phyloP scores from a whole-genome alignment of 2,329 filamentous ascomycete genomes.

The Phialophora macrospora region DNA sequence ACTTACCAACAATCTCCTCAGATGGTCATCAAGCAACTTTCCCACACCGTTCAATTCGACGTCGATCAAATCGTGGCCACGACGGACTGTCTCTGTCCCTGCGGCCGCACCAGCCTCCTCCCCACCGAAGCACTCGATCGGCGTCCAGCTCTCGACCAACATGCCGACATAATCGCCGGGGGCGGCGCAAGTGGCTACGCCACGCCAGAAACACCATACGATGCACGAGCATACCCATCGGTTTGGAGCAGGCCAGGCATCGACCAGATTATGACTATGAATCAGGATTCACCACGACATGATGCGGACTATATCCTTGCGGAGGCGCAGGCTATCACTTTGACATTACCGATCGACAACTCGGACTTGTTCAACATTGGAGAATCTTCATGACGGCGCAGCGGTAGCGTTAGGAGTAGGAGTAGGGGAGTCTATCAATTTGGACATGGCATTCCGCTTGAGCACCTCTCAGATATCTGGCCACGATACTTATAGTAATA shows the following conservation, averaged over 20 bases:
- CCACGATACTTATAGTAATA: too few relatives aligned
- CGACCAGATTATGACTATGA: slow-evolving; percentile 6
- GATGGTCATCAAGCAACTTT: slow-evolving; percentile 35
- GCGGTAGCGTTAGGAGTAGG: too few relatives aligned
- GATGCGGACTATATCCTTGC: slow-evolving; percentile 28
- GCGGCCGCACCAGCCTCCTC: slow-evolving; percentile 11
- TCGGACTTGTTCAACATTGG: slow-evolving; percentile 9
- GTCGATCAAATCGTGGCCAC: slow-evolving; percentile 34
- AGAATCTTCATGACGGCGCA: not conserved
- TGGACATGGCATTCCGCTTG: too few relatives aligned
- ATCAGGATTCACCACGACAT: slow-evolving; percentile 20
- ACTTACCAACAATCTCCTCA: slow-evolving; percentile 7
- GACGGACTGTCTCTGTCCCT: slow-evolving; percentile 27
- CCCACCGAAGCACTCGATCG: slow-evolving; percentile 18
- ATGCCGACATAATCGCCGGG: not conserved
- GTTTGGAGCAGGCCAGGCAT: slow-evolving; percentile 21
- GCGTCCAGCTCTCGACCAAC: slow-evolving; percentile 13
- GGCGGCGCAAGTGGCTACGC: slow-evolving; percentile 18
- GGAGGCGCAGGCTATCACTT: slow-evolving; percentile 26
- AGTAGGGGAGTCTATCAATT: too few relatives aligned
- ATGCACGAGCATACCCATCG: slow-evolving; percentile 16
- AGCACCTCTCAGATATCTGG: too few relatives aligned
- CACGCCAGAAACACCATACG: slow-evolving; percentile 23
- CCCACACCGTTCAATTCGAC: slow-evolving; percentile 37
- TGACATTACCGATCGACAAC: slow-evolving; percentile 26